Evolutionary conservation across 768 basidiomycete genomes (phyloP).

Genomic region (Fibroporia radiculosa): DNA sequence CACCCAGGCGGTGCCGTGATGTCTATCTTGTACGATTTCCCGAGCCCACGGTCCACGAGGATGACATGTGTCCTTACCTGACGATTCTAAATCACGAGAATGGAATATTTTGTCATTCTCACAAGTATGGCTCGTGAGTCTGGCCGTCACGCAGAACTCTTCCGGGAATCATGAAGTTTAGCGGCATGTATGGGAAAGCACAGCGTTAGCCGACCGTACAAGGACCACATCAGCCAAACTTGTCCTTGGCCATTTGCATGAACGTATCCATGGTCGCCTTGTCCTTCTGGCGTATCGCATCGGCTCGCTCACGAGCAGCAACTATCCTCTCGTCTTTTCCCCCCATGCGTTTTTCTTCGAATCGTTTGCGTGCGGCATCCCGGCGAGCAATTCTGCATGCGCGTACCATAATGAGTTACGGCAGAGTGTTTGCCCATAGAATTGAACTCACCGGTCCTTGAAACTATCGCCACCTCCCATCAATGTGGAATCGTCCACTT

Average conservation of each 20-base stretch:
- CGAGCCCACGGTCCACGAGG: no score
- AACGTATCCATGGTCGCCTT: conserved; percentile 97
- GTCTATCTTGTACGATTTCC: no score
- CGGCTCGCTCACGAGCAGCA: conserved; percentile 51
- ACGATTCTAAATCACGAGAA: no score
- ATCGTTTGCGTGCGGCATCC: conserved; percentile 62
- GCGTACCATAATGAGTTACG: background rate
- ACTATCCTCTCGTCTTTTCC: conserved; percentile 42
- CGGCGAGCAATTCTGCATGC: conserved; percentile 56
- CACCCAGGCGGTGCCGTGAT: no score
- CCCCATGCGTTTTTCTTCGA: conserved; percentile 40
- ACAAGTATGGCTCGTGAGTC: no score
- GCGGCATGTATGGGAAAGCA: background rate
- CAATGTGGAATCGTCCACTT: conserved; percentile 70
- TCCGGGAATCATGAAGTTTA: no score
- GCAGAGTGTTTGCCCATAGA: no score
- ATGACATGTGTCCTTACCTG: no score
- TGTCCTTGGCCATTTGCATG: conserved; percentile 80
- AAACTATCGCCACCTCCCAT: conserved; percentile 84
- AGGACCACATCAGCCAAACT: conserved; percentile 53
- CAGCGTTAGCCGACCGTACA: background rate
- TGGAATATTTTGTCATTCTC: no score
- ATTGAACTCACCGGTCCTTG: conserved; percentile 49
- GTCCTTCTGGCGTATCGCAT: conserved; percentile 68
- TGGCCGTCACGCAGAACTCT: no score